Evolutionary conservation across 1,139 yeast species (phyloP).

Genomic region (Candida dubliniensis): DNA sequence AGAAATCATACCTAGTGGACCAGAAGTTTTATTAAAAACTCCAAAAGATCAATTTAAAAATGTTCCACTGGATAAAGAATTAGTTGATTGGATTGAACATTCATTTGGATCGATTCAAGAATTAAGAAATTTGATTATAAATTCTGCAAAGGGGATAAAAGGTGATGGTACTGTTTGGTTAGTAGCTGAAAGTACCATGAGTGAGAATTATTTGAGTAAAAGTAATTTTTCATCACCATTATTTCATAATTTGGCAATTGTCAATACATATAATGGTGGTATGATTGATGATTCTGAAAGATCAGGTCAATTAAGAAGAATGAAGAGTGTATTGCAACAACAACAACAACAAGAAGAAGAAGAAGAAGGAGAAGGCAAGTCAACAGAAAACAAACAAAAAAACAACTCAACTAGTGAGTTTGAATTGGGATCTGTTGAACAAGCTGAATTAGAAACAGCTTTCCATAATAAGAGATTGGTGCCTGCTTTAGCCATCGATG

Average conservation of each 20-base stretch:
- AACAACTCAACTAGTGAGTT: slow-evolving; percentile 15
- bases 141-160: slow-evolving; percentile 61
- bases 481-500: slow-evolving; percentile 70
- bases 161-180: slow-evolving; percentile 81
- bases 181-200: slow-evolving; percentile 54
- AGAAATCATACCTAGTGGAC: slow-evolving; percentile 21
- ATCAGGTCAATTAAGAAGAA: slow-evolving; percentile 48
- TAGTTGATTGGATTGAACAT: slow-evolving; percentile 46
- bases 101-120: slow-evolving; percentile 71
- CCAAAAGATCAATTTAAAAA: slow-evolving; percentile 38
- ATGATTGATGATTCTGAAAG: slow-evolving; percentile 57
- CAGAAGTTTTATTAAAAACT: slow-evolving; percentile 40
- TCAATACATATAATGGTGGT: slow-evolving; percentile 78
- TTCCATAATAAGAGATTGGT: slow-evolving; percentile 46
- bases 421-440: slow-evolving; percentile 41
- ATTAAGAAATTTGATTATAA: slow-evolving; percentile 60
- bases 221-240: slow-evolving; percentile 20
- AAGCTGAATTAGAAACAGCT: slow-evolving; percentile 41
- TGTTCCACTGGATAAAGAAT: slow-evolving; percentile 38
- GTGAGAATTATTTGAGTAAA: slow-evolving; percentile 24
- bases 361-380: slow-evolving; percentile 15
- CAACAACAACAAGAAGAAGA: slow-evolving; percentile 16
- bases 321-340: slow-evolving; percentile 24
- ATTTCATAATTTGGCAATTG: slow-evolving; percentile 53
- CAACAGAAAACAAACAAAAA: slow-evolving; percentile 8